Evolutionary conservation across 2,329 filamentous ascomycete species (phyloP).

Genomic region (Sphaerulina populicola): DNA sequence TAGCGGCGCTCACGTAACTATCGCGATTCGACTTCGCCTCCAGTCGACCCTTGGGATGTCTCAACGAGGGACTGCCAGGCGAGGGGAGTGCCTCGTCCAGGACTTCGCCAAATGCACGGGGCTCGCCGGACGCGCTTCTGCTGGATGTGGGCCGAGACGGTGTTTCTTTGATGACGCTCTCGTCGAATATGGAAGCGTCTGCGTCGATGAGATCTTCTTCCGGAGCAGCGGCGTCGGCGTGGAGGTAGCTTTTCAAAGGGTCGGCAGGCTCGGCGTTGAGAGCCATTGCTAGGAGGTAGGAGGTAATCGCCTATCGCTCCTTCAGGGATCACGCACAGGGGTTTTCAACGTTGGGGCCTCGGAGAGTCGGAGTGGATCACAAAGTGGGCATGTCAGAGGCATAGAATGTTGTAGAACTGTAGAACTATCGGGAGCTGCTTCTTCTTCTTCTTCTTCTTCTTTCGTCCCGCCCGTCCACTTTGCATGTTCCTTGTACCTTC

Average conservation of each 20-base stretch:
- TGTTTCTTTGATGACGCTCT: slow-evolving; percentile 31
- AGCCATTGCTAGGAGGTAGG: slow-evolving; percentile 33
- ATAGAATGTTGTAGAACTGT: no score
- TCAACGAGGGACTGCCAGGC: slow-evolving; percentile 28
- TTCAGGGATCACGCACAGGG: no score
- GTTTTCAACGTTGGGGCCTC: no score
- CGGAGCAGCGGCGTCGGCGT: slow-evolving; percentile 36
- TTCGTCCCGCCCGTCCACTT: no score
- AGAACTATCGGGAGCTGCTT: no score
- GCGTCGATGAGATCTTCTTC: slow-evolving; percentile 20
- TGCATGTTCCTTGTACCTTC: no score
- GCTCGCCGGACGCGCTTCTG: slow-evolving; percentile 26
- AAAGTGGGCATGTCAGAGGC: no score
- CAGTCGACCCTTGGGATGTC: slow-evolving; percentile 26
- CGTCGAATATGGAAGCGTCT: slow-evolving; percentile 17
- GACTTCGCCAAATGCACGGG: slow-evolving; percentile 30
- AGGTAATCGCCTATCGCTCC: no score
- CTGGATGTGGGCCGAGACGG: slow-evolving; percentile 24
- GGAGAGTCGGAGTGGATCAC: no score
- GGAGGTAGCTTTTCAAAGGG: slow-evolving; percentile 40
- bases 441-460: no score
- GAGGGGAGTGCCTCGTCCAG: slow-evolving; percentile 29
- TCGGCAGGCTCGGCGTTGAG: slow-evolving; percentile 38
- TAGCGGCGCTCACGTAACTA: slow-evolving; percentile 23
- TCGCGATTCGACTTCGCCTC: slow-evolving; percentile 21